These are phyloP conservation scores for Akanthomyces dipterigenus DNA, from an alignment of 2,329 filamentous ascomycete genomes.

Conservation along the genomic window DNA sequence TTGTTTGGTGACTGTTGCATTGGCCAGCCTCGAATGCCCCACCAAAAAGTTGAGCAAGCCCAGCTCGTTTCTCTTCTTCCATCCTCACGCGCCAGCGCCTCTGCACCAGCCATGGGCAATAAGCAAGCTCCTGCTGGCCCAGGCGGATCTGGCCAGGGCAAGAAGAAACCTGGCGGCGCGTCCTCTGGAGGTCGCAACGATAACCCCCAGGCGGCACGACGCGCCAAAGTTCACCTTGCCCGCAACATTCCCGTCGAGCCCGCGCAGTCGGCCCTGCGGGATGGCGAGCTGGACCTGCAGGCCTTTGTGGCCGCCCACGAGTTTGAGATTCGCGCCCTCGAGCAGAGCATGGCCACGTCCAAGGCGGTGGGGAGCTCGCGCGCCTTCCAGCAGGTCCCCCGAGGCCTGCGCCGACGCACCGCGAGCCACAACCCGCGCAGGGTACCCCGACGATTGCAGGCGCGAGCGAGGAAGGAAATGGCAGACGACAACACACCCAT, in stretches of 20 bases:
- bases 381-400: slow-evolving; percentile 87
- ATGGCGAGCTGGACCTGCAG: slow-evolving; percentile 79
- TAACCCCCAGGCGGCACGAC: slow-evolving; percentile 28
- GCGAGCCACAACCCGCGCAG: slow-evolving; percentile 93
- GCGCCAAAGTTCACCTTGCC: slow-evolving; percentile 39
- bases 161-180: slow-evolving; percentile 21
- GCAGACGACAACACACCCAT: slow-evolving; percentile 84
- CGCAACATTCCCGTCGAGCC: slow-evolving; percentile 45
- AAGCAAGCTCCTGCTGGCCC: slow-evolving; percentile 21
- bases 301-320: slow-evolving; percentile 79
- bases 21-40: background rate
- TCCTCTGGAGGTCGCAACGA: slow-evolving; percentile 19
- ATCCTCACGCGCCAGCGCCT: slow-evolving; percentile 12
- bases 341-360: slow-evolving; percentile 71
- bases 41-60: slow-evolving; percentile 7
- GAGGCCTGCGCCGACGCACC: slow-evolving; percentile 75
- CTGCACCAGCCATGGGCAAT: slow-evolving; percentile 21
- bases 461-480: slow-evolving; percentile 68
- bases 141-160: slow-evolving; percentile 15
- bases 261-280: slow-evolving; percentile 45
- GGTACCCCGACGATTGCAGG: slow-evolving; percentile 70
- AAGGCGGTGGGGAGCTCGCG: slow-evolving; percentile 57
- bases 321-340: slow-evolving; percentile 81
- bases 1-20: too few species aligned
- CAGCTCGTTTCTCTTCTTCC: background rate